A percentile compares a stretch with the other conserved stretches of the same genome.
phyloP scores from a whole-genome alignment of 805 yeast species.

The Wickerhamiella domercqiae region DNA sequence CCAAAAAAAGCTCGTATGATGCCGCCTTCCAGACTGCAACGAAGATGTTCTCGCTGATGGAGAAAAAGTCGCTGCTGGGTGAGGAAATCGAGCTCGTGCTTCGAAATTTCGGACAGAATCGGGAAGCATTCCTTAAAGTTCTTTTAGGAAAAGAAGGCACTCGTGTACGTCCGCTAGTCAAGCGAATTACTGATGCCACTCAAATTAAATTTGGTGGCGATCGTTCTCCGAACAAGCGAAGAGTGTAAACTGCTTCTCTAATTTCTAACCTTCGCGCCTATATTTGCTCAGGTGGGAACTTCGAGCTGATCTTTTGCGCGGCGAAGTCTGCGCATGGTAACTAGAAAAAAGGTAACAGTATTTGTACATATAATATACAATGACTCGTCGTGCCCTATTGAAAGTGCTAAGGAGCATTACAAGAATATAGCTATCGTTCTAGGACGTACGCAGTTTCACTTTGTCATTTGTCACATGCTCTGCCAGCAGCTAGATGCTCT shows the following conservation, averaged over 20 bases:
- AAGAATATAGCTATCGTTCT: no score
- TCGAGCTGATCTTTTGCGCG: no score
- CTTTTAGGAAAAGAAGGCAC: slow-evolving; percentile 81
- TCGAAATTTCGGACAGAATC: slow-evolving; percentile 76
- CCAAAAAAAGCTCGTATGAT: slow-evolving; percentile 85
- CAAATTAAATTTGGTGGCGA: slow-evolving; percentile 85
- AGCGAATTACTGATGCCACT: slow-evolving; percentile 64
- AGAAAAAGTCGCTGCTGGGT: slow-evolving; percentile 40
- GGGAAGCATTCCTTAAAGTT: slow-evolving; percentile 73
- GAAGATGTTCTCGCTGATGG: slow-evolving; percentile 54
- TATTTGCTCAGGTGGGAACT: no score
- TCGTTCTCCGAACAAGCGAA: slow-evolving; percentile 63
- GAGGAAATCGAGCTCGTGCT: slow-evolving; percentile 61
- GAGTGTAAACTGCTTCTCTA: slow-evolving; percentile 20
- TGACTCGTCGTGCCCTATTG: no score
- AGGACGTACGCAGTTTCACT: no score
- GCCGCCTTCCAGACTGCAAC: slow-evolving; percentile 78
- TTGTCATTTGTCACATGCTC: neutral
- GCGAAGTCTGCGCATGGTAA: no score
- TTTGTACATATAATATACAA: no score
- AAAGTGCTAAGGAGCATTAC: no score
- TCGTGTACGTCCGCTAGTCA: slow-evolving; percentile 46
- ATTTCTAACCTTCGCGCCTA: no score
- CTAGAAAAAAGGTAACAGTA: no score
- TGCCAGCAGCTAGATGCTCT: slow-evolving; percentile 8